phyloP scores from a whole-genome alignment of 176 grass and related monocot genomes.

The Elymus sibiricus region DNA sequence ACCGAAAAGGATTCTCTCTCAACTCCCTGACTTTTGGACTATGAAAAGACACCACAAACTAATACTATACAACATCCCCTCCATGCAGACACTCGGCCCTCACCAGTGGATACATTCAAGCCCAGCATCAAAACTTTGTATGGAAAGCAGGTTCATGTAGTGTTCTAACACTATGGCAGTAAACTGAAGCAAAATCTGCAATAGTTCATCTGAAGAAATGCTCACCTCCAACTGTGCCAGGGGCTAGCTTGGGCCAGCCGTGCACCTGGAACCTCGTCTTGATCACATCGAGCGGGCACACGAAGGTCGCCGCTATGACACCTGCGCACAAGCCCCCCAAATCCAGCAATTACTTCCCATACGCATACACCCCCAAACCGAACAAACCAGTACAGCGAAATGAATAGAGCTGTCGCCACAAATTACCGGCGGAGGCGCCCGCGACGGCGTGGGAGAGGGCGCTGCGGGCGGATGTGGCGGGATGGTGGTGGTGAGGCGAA shows the following conservation, averaged over 20 bases:
- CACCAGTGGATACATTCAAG: background rate
- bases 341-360: background rate
- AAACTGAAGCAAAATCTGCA: background rate
- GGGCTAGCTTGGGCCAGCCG: constrained; percentile 56
- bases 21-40: background rate
- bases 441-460: constrained; percentile 65
- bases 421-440: constrained; percentile 79
- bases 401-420: background rate
- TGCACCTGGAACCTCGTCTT: constrained; percentile 98
- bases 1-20: background rate
- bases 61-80: background rate
- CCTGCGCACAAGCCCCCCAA: constrained; percentile 44
- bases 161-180: background rate
- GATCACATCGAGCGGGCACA: constrained; percentile 96
- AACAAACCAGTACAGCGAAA: background rate
- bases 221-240: constrained; percentile 46
- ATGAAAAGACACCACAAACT: background rate
- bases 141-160: background rate
- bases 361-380: background rate
- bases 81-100: background rate
- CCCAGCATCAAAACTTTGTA: background rate
- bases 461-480: constrained; percentile 34
- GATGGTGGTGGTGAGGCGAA: constrained; percentile 19
- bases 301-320: constrained; percentile 88
- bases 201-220: background rate